Percentiles rank a stretch among this genome's conserved stretches.
phyloP scores from a whole-genome alignment of 257 asterid species.

The Solanum corneliomulleri region DNA sequence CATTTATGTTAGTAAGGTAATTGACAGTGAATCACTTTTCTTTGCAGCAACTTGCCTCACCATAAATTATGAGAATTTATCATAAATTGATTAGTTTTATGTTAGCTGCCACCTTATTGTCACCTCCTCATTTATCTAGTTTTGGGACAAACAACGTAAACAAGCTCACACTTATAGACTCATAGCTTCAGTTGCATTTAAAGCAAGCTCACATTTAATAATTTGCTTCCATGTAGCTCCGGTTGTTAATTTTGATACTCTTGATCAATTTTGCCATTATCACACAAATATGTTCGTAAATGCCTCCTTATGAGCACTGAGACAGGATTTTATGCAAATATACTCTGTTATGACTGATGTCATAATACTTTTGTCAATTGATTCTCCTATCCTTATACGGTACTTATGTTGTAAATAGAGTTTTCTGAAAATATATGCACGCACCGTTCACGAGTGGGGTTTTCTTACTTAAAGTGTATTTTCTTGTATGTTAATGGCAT shows the following conservation, averaged over 20 bases:
- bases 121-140: neutral
- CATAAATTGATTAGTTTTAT: neutral
- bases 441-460: constrained; percentile 3
- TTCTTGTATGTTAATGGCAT: constrained; percentile 17
- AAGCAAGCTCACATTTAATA: neutral
- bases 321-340: neutral
- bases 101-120: neutral
- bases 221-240: neutral
- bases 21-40: neutral
- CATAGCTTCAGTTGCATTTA: neutral
- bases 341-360: neutral
- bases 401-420: neutral
- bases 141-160: neutral
- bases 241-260: neutral
- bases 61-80: neutral
- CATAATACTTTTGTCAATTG: too few relatives aligned
- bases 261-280: too few relatives aligned
- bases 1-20: neutral
- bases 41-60: neutral
- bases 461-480: constrained; percentile 7
- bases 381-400: neutral
- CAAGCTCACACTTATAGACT: neutral
- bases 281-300: too few relatives aligned
- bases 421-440: neutral
- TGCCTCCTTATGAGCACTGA: too few relatives aligned